A percentile compares a stretch with the other conserved stretches of the same genome.
Conservation (phyloP, 352 stramenopile species). For the Phytopythium oedochilum region DNA sequence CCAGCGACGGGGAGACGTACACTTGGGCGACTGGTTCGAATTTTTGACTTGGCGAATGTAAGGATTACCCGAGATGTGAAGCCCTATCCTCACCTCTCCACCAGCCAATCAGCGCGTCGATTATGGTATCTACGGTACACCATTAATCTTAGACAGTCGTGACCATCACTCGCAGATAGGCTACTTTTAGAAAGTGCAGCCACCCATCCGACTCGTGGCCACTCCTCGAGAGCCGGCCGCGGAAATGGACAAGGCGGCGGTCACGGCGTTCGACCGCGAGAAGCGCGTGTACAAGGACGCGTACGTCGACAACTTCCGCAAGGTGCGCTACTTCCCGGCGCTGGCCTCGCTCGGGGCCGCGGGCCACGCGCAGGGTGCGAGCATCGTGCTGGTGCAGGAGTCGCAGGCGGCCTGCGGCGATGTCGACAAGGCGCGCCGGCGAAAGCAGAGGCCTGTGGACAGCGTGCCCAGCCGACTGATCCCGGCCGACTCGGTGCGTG, state of each 20-base stretch:
- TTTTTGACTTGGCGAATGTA: neutral
- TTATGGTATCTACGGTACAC: slow-evolving; percentile 6
- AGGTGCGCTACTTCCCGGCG: slow-evolving; percentile 70
- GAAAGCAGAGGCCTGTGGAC: slow-evolving; percentile 12
- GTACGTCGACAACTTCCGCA: slow-evolving; percentile 65
- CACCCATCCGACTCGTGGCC: too few relatives aligned
- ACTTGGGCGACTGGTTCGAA: neutral
- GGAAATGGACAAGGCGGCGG: slow-evolving; percentile 44
- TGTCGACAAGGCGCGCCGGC: slow-evolving; percentile 1
- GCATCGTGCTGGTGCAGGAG: slow-evolving; percentile 69
- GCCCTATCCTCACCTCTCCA: slow-evolving; percentile 1
- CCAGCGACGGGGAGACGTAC: neutral
- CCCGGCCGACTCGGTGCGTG: slow-evolving; percentile 40
- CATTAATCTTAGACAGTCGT: neutral
- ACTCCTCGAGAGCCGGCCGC: too few relatives aligned
- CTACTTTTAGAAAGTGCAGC: too few relatives aligned
- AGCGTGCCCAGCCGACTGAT: slow-evolving; percentile 48
- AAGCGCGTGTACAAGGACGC: slow-evolving; percentile 77
- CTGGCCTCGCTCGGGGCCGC: slow-evolving; percentile 41
- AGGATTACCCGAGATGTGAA: neutral
- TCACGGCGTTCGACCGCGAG: slow-evolving; percentile 61
- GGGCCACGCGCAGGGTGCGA: slow-evolving; percentile 38
- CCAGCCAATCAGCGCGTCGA: slow-evolving; percentile 4
- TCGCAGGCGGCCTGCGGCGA: slow-evolving; percentile 3
- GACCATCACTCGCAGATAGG: neutral